Evolutionary conservation across 352 stramenopile species (phyloP), one percentile per base, ranked within the genome.

Genomic region (Globisporangium orthogonon): DNA sequence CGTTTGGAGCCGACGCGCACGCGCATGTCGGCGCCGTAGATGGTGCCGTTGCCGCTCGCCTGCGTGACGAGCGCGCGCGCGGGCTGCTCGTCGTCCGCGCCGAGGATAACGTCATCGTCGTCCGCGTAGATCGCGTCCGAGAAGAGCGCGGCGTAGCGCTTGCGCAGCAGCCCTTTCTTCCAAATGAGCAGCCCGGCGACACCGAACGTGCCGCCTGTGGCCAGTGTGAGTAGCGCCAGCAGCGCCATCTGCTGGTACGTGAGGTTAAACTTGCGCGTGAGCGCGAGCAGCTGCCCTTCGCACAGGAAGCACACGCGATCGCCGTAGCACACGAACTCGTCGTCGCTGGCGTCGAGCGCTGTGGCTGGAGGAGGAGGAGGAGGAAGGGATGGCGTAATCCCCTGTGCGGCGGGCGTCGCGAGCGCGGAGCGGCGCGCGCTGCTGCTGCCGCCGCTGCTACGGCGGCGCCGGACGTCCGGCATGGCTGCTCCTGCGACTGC

Each of bases 301-400:
- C 81, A 89, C 15, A 91, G 65, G 52, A 91, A 78, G 40, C 70
- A 83, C 10, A 91, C 51, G 52, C 76, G 81, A 55, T 91, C 78
- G 23, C 81, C 81, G 41, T 89, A 91, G 67, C 81, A 84, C 62
- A 91, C 76, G 56, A 86, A 87, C 56, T 87, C 79, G 52, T 80
- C 71, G 31, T 43, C 37, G 37, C 3, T 23, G 23, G 23, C 23
- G 23, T 23, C 23, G 23, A 23, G 23, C 23, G 23, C 23, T 23
- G 23, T 23, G 23, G 23, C 23, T 23, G 23, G 0, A 23, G 23
- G 23, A 23, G 23, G 23, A 23, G 23, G 23, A 23, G 23, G 23
- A 23, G 37, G 37, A 43, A 17, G 11, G 3, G 37, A 43, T 43
- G 37, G 11, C 37, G 37, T 43, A 17, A 43, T 43, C 37, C 11